Evolutionary conservation across 352 stramenopile species (phyloP).

Genomic region (Globisporangium cederbergense): DNA sequence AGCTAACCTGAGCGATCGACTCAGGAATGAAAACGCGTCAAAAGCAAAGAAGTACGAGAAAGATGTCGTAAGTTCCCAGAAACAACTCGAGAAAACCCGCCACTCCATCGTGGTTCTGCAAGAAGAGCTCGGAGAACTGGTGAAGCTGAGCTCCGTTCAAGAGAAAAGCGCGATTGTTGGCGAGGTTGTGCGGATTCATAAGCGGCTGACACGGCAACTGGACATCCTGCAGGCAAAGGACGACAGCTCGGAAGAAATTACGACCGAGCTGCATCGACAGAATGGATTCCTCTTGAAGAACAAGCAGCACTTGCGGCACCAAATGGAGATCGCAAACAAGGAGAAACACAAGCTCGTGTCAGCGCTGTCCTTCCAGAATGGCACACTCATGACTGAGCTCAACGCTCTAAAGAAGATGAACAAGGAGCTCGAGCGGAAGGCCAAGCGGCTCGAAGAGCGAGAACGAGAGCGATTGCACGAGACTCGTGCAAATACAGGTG

Average conservation of each 20-base stretch:
- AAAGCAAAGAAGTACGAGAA: conserved; percentile 43
- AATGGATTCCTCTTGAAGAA: conserved; percentile 73
- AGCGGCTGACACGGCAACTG: conserved; percentile 49
- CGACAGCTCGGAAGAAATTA: conserved; percentile 54
- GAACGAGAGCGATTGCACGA: conserved; percentile 6
- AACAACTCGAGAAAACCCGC: conserved; percentile 39
- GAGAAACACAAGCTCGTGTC: conserved; percentile 74
- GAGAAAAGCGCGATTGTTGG: conserved; percentile 60
- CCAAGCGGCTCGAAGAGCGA: conserved; percentile 11
- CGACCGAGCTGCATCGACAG: conserved; percentile 64
- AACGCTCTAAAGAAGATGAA: conserved; percentile 58
- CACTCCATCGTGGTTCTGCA: conserved; percentile 62
- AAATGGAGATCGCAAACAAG: conserved; percentile 54
- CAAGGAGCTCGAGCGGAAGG: conserved; percentile 57
- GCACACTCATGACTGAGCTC: conserved; percentile 57
- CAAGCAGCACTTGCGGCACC: conserved; percentile 62
- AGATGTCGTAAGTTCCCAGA: conserved; percentile 29
- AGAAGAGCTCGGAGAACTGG: conserved; percentile 61
- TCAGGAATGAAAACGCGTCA: conserved; percentile 42
- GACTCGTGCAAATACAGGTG: background rate
- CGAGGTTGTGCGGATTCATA: conserved; percentile 68
- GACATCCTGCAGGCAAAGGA: conserved; percentile 47
- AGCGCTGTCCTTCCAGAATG: conserved; percentile 68
- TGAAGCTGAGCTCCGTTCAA: conserved; percentile 48
- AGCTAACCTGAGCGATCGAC: conserved; percentile 61